Percentiles rank a stretch among this genome's conserved stretches.
Evolutionary conservation across 495 filamentous ascomycete species (phyloP).

Genomic region (Massariosphaeria phaeospora): DNA sequence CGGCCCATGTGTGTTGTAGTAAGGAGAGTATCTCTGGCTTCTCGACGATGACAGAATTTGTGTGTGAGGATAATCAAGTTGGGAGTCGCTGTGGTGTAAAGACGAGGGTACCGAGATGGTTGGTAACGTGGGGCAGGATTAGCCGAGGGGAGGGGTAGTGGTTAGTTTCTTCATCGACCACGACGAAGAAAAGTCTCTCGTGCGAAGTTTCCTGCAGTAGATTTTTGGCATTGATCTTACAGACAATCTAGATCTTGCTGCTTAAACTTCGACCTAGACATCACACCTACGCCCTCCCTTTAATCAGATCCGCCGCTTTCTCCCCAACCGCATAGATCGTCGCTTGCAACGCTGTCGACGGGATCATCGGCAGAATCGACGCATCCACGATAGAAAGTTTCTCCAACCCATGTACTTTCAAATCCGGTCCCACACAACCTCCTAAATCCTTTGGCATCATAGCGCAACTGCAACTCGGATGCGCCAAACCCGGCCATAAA

Average conservation of each 20-base stretch:
- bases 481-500: background rate
- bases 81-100: background rate
- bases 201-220: background rate
- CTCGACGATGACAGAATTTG: background rate
- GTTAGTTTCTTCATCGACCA: background rate
- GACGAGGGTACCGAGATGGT: background rate
- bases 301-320: conserved; percentile 21
- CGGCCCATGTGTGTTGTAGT: conserved; percentile 27
- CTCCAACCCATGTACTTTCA: conserved; percentile 17
- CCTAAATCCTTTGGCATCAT: conserved; percentile 15
- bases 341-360: conserved; percentile 8
- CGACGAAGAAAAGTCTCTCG: background rate
- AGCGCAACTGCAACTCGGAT: background rate
- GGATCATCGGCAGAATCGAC: conserved; percentile 26
- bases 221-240: too few species aligned
- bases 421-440: conserved; percentile 3
- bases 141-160: conserved; percentile 2
- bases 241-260: background rate
- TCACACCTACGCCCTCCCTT: background rate
- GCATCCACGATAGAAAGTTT: conserved; percentile 23
- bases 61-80: background rate
- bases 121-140: background rate
- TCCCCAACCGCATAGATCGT: conserved; percentile 30
- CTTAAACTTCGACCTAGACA: background rate
- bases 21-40: too few species aligned